Evolutionary conservation across 2,329 filamentous ascomycete species (phyloP), one percentile per base, ranked within the genome.

Genomic region (Alternaria sp.): DNA sequence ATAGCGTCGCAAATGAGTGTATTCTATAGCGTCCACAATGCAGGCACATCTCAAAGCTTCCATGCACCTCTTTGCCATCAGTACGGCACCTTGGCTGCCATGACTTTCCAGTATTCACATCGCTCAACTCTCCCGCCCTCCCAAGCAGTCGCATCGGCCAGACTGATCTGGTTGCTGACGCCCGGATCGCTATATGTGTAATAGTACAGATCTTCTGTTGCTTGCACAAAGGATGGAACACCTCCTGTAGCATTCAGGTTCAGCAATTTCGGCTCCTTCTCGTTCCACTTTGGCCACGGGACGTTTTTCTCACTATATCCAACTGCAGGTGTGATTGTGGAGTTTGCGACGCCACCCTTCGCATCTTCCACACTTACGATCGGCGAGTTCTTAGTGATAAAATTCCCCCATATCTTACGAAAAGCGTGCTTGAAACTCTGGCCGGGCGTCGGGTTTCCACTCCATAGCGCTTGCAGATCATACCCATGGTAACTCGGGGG

Each of bases 391-490:
- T 59, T 38, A 0, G 65, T 71, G 54, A 76, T 71, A 53, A 76
- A 76, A 43, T 64, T 72, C 16, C 74, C 73, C 75, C 74, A 77
- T 26, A 76, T 71, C 52, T 70, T 75, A 54, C 72, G 75, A 52
- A 76, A 76, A 1, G 74, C 70, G 51, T 69, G 69, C 39, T 71
- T 75, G 65, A 76, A 76, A 18, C 49, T 63, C 8, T 61, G 62
- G 26, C 74, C 73, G 7, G 74, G 75, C 0, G 62, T 64, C 0
- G 36, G 41, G 4, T 66, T 65, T 41, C 65, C 67, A 24, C 69
- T 73, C 71, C 73, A 77, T 4, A 74, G 66, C 0, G 73, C 73
- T 28, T 70, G 70, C 5, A 76, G 63, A 51, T 77, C 75, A 52
- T 69, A 75, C 7, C 75, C 75, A 61, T 76, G 75, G 59, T 75